phyloP scores from a whole-genome alignment of 2,329 filamentous ascomycete genomes.

The Colletotrichum musae region DNA sequence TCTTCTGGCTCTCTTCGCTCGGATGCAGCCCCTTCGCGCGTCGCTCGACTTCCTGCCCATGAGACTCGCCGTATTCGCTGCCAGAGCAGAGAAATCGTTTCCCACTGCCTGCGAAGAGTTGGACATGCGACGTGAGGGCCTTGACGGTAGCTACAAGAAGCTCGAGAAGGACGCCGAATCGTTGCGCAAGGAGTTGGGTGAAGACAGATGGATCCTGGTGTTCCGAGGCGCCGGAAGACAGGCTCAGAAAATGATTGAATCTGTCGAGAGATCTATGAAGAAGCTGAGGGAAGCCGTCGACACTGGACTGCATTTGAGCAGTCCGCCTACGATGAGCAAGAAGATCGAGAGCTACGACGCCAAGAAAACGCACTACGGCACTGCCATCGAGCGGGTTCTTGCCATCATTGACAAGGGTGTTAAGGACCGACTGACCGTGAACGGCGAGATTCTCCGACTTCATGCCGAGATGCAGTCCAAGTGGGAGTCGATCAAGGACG shows the following conservation, averaged over 20 bases:
- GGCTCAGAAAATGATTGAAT: conserved; percentile 97
- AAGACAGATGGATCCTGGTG: conserved; percentile 96
- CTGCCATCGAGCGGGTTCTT: conserved; percentile 91
- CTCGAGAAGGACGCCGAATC: conserved; percentile 93
- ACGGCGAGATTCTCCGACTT: conserved; percentile 91
- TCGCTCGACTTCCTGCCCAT: conserved; percentile 97
- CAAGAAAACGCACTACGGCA: conserved; percentile 94
- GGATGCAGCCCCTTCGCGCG: conserved; percentile 93
- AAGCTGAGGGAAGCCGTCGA: conserved; percentile 89
- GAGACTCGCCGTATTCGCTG: conserved; percentile 89
- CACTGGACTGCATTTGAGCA: conserved; percentile 79
- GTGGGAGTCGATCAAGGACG: conserved; percentile 82
- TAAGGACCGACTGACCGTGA: conserved; percentile 93
- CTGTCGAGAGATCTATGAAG: conserved; percentile 86
- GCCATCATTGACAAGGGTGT: conserved; percentile 97
- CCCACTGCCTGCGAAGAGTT: conserved; percentile 93
- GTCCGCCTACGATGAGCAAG: conserved; percentile 78
- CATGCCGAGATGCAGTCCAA: conserved; percentile 88
- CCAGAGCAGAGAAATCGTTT: conserved; percentile 82
- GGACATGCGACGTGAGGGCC: conserved; percentile 77
- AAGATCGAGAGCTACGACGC: conserved; percentile 94
- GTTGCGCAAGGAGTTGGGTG: conserved; percentile 88
- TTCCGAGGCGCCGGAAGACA: conserved; percentile 94
- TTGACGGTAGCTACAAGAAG: conserved; percentile 90
- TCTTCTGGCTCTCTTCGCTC: conserved; percentile 89